Base-by-base conservation (phyloP, 192 early-diverging fungal species). In the Backusella tuberculispora region DNA sequence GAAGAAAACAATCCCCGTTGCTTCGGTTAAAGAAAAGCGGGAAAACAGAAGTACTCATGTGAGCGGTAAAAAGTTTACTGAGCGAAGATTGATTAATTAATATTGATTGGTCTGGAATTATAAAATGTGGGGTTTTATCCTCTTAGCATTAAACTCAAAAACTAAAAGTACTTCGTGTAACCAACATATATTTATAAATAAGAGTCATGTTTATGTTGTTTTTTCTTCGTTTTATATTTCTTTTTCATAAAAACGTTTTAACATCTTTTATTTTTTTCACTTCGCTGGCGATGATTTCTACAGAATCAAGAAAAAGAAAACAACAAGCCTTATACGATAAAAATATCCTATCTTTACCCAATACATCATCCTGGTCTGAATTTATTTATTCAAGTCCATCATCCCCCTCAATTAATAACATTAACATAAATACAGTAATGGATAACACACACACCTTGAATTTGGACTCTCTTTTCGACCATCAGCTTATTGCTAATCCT, bases 371-470 rank as follows among this genome's bases (percentile, higher is more conserved):
- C 15, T 75, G 74, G 74, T 69, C 66, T 24, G 74, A 75, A 14
- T 75, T 69, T 29, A 53, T 75, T 26, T 75, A 75, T 42, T 75
- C 74, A 7, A 60, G 47, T 45, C 74, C 74, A 38, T 69, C 44
- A 19, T 75, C 74, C 15, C 74, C 74, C 34, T n/a, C 40, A 24
- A 9, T 37, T 13, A 63, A 73, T 73, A 24, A 56, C 21, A 60
- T 3, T 60, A 34, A 34, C 29, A 60, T 60, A 60, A 9, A 60
- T 60, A 13, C 53, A 60, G 26, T 26, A 24, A 26, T 60, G 53
- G 53, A 60, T 12, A 60, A 6, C 24, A 26, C 53, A 50, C 48
- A 48, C 64, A 13, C 14, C 10, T 64, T 41, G 26, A 60, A 60
- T 26, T 37, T 72, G n/a, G 47, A 34, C 9, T 5, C 50, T 19